Evolutionary conservation across 192 early-diverging fungal species (phyloP).

Genomic region (Coemansia sp.): DNA sequence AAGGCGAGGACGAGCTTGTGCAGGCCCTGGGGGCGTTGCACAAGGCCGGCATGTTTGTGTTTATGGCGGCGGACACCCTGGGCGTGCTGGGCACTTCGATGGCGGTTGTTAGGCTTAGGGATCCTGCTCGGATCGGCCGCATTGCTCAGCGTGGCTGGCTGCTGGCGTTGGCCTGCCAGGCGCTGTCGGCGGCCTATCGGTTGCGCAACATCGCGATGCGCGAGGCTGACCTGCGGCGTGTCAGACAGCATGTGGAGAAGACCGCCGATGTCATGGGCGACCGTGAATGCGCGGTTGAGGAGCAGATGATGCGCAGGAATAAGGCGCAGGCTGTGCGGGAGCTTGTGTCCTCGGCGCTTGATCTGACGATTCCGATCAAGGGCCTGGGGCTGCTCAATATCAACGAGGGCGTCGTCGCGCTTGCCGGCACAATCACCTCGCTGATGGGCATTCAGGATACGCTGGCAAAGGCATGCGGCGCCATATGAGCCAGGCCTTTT

Average conservation of each 20-base stretch:
- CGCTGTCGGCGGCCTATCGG: constrained; percentile 30
- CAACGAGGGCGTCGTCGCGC: constrained; percentile 55
- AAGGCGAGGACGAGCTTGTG: constrained; percentile 34
- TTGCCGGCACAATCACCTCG: constrained; percentile 55
- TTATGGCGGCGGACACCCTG: constrained; percentile 44
- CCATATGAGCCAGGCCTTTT: neutral
- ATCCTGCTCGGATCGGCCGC: constrained; percentile 24
- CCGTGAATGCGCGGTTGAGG: constrained; percentile 35
- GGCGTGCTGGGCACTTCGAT: constrained; percentile 29
- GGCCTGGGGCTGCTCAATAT: constrained; percentile 43
- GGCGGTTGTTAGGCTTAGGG: constrained; percentile 22
- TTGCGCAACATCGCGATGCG: constrained; percentile 25
- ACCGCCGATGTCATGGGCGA: constrained; percentile 28
- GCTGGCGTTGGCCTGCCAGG: constrained; percentile 37
- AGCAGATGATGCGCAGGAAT: constrained; percentile 18
- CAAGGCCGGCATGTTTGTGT: constrained; percentile 47
- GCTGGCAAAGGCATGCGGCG: constrained; percentile 10
- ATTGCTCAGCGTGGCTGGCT: constrained; percentile 41
- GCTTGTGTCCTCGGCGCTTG: constrained; percentile 41
- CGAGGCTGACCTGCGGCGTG: constrained; percentile 33
- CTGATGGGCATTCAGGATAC: constrained; percentile 50
- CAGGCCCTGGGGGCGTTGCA: constrained; percentile 24
- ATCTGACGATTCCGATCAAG: constrained; percentile 49
- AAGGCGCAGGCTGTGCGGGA: constrained; percentile 15
- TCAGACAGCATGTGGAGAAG: constrained; percentile 31